These are phyloP conservation scores for Polysphondylium violaceum DNA, from an alignment of 78 protist genomes.

Conservation along the genomic window DNA sequence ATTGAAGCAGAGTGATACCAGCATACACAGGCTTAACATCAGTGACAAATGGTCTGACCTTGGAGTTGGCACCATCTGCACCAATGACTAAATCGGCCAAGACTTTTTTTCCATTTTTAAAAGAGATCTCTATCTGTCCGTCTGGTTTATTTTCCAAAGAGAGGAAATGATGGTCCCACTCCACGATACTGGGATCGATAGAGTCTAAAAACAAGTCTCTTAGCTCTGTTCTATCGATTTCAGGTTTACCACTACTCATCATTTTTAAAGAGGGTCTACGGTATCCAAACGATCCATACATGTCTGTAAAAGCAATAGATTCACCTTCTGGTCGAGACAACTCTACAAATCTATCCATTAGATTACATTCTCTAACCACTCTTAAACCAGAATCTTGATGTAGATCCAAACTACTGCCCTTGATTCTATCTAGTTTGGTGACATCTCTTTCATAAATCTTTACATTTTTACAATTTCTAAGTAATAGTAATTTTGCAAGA, in stretches of 20 bases:
- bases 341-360: slow-evolving; percentile 6
- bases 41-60: slow-evolving; percentile 19
- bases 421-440: slow-evolving; percentile 8
- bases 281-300: not conserved
- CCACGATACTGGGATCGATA: not conserved
- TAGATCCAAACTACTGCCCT: slow-evolving; percentile 54
- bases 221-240: slow-evolving; percentile 50
- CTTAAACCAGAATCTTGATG: slow-evolving; percentile 41
- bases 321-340: slow-evolving; percentile 37
- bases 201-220: slow-evolving; percentile 41
- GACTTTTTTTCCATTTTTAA: slow-evolving; percentile 15
- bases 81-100: slow-evolving; percentile 50
- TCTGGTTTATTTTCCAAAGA: not conserved
- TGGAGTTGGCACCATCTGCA: slow-evolving; percentile 53
- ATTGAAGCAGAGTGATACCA: slow-evolving; percentile 22
- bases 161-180: slow-evolving; percentile 21
- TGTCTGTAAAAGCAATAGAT: not conserved
- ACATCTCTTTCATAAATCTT: slow-evolving; percentile 33
- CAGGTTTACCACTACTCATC: slow-evolving; percentile 21
- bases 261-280: slow-evolving; percentile 14
- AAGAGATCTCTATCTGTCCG: not conserved
- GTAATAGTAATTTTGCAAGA: slow-evolving; percentile 9
- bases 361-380: not conserved
- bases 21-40: not conserved
- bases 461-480: slow-evolving; percentile 19